These are phyloP conservation scores for Nyctanthes arbortristis DNA, from an alignment of 257 asterid species.

Conservation along the genomic window DNA sequence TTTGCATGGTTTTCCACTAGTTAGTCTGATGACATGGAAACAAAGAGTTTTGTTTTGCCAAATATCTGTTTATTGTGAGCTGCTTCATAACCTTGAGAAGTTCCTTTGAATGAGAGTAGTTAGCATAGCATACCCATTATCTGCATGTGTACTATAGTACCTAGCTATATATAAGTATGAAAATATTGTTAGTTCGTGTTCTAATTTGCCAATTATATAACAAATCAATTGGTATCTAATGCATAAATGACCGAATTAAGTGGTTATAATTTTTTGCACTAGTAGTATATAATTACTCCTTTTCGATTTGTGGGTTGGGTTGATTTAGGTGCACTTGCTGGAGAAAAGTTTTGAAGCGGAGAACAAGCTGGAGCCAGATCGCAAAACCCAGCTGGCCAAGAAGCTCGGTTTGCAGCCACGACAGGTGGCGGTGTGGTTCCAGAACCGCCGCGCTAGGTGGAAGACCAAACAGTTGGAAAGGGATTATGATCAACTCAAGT, in stretches of 20 bases:
- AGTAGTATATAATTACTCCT: neutral
- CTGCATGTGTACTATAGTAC: too few species aligned
- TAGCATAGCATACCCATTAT: too few species aligned
- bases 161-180: too few species aligned
- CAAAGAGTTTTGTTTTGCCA: too few species aligned
- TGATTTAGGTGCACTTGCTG: constrained; percentile 75
- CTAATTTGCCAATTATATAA: too few species aligned
- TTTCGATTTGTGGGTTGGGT: constrained; percentile 15
- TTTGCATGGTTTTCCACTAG: neutral
- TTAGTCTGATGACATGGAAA: too few species aligned
- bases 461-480: constrained; percentile 94
- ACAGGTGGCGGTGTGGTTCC: constrained; percentile 99
- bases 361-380: constrained; percentile 98
- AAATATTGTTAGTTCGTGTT: too few species aligned
- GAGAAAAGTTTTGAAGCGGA: constrained; percentile 96
- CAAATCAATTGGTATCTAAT: too few species aligned
- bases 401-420: constrained; percentile 91
- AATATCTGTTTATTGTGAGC: too few species aligned
- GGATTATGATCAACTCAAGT: constrained; percentile 84
- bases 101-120: too few species aligned
- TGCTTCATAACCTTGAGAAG: too few species aligned
- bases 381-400: constrained; percentile 87
- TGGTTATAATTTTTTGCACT: neutral
- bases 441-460: constrained; percentile 99
- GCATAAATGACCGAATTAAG: neutral